phyloP scores from a whole-genome alignment of 2,329 filamentous ascomycete species.

The Colletotrichum viniferum region DNA sequence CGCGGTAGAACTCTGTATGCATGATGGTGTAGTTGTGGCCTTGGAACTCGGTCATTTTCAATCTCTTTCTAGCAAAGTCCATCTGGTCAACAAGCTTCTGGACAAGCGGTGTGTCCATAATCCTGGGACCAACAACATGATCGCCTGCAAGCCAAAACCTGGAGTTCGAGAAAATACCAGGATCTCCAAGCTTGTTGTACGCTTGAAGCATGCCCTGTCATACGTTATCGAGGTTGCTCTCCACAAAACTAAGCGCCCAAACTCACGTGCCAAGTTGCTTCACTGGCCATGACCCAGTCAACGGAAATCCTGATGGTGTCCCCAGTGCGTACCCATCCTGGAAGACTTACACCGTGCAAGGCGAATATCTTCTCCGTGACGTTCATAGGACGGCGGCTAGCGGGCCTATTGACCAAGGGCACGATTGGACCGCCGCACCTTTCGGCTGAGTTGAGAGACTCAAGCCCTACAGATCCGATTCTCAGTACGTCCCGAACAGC shows the following conservation, averaged over 20 bases:
- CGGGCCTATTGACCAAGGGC: background rate
- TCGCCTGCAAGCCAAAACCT: conserved; percentile 52
- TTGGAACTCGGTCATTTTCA: conserved; percentile 28
- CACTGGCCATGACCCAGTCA: conserved; percentile 51
- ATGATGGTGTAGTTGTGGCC: conserved; percentile 42
- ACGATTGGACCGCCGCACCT: background rate
- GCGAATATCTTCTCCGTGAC: conserved; percentile 49
- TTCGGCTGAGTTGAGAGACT: conserved; percentile 2
- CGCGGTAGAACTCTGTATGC: conserved; percentile 43
- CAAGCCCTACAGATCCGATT: background rate
- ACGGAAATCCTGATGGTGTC: conserved; percentile 45
- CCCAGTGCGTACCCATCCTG: conserved; percentile 38
- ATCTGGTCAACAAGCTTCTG: conserved; percentile 3
- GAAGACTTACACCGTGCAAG: conserved; percentile 39
- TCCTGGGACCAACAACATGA: conserved; percentile 48
- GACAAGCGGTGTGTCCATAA: conserved; percentile 4
- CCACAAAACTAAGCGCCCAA: background rate
- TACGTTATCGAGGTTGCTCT: conserved; percentile 11
- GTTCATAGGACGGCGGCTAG: conserved; percentile 36
- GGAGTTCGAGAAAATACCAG: conserved; percentile 3
- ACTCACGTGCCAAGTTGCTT: conserved; percentile 44
- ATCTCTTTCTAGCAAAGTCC: conserved; percentile 9
- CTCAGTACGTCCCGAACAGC: background rate
- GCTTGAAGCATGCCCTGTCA: conserved; percentile 8
- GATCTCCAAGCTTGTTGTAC: conserved; percentile 10